phyloP scores from a whole-genome alignment of 306 rosid genomes.

The Cercis canadensis region DNA sequence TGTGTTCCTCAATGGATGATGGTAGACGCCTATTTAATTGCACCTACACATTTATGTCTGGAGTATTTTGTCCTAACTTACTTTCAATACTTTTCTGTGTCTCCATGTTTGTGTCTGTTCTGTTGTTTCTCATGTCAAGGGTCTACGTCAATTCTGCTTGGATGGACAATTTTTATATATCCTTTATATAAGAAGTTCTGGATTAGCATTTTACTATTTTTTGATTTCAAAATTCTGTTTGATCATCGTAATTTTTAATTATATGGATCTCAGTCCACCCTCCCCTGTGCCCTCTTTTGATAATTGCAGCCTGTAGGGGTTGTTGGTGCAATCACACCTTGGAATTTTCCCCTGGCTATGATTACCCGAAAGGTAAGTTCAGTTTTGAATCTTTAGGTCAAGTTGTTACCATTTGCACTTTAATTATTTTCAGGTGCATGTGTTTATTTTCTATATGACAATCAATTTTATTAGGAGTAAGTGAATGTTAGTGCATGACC shows the following conservation, averaged over 20 bases:
- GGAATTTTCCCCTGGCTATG: constrained; percentile 99
- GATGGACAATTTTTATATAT: constrained; percentile 7
- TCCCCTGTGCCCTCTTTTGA: constrained; percentile 1
- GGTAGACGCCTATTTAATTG: too few relatives aligned
- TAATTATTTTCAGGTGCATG: too few relatives aligned
- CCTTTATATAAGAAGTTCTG: constrained; percentile 17
- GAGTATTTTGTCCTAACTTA: constrained; percentile 14
- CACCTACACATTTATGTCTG: too few relatives aligned
- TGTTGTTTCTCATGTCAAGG: background rate
- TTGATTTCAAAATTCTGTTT: constrained; percentile 7
- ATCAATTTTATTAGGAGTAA: constrained; percentile 21
- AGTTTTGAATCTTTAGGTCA: constrained; percentile 32
- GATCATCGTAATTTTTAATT: background rate
- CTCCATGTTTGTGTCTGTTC: background rate
- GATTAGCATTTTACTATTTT: constrained; percentile 25
- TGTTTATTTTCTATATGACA: too few relatives aligned
- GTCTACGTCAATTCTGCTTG: background rate
- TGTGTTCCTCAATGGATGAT: too few relatives aligned
- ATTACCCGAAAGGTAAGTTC: constrained; percentile 84
- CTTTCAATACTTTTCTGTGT: background rate
- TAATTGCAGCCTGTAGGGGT: constrained; percentile 94
- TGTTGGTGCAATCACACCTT: constrained; percentile 91
- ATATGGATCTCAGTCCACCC: background rate
- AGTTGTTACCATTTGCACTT: constrained; percentile 31
- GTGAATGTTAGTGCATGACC: constrained; percentile 1